Percentiles rank a stretch among this genome's conserved stretches.
Conservation (phyloP, 257 asterid species). For the Cordia subcordata region DNA sequence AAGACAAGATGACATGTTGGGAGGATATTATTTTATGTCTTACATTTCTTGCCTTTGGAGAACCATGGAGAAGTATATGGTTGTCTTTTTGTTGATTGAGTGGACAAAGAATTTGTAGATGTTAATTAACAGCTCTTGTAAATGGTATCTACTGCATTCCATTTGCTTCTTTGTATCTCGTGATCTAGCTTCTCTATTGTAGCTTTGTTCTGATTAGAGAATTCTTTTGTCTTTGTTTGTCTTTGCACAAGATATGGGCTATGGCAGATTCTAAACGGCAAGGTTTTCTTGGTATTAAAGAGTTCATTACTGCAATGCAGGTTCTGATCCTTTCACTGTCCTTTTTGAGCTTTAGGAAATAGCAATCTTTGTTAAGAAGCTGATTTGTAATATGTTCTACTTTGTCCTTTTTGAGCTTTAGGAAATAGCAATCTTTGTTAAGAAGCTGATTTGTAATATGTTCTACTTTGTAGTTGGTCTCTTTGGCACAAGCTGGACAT, state of each 20-base stretch:
- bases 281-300: slow-evolving; percentile 90
- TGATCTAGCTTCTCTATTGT: background rate
- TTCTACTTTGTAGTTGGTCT: slow-evolving; percentile 50
- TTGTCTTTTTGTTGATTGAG: too few species aligned
- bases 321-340: slow-evolving; percentile 28
- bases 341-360: slow-evolving; percentile 7
- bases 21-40: too few species aligned
- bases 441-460: slow-evolving; percentile 22
- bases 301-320: slow-evolving; percentile 86
- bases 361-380: slow-evolving; percentile 13
- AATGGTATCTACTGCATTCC: slow-evolving; percentile 3
- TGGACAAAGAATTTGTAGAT: too few species aligned
- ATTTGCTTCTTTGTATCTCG: background rate
- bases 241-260: slow-evolving; percentile 73
- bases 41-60: too few species aligned
- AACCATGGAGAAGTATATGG: too few species aligned
- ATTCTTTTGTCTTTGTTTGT: slow-evolving; percentile 2
- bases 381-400: slow-evolving; percentile 18
- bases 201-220: slow-evolving; percentile 6
- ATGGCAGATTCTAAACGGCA: slow-evolving; percentile 91
- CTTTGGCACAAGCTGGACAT: slow-evolving; percentile 89
- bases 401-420: slow-evolving; percentile 6
- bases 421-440: slow-evolving; percentile 2
- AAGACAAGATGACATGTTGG: too few species aligned
- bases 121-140: background rate